phyloP scores from a whole-genome alignment of 371 early-diverging fungal species.

The Dinochytrium kinnereticum region DNA sequence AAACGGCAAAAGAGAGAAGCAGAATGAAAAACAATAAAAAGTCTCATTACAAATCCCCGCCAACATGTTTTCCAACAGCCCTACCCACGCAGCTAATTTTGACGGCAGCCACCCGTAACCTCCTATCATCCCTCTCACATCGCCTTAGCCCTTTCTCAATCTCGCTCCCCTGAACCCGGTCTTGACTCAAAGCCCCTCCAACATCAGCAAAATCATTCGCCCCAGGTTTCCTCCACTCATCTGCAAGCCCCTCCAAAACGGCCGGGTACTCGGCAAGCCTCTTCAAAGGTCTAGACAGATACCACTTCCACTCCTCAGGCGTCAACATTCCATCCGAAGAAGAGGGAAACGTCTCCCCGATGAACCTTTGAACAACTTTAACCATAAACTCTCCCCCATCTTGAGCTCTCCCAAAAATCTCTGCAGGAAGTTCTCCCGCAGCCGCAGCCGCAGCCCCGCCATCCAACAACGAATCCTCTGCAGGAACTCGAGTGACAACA shows the following conservation, averaged over 20 bases:
- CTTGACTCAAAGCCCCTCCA: background rate
- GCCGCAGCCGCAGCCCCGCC: background rate
- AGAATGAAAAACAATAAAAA: background rate
- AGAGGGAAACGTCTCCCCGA: conserved; percentile 13
- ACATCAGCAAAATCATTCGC: conserved; percentile 12
- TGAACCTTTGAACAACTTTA: conserved; percentile 27
- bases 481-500: conserved; percentile 21
- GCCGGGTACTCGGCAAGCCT: conserved; percentile 12
- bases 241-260: background rate
- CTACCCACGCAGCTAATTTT: conserved; percentile 26
- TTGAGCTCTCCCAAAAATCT: background rate
- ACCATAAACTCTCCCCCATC: conserved; percentile 11
- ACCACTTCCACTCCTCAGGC: conserved; percentile 22
- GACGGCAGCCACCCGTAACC: conserved; percentile 26
- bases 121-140: conserved; percentile 24
- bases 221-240: background rate
- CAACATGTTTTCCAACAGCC: background rate
- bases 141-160: conserved; percentile 22
- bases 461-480: background rate
- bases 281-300: conserved; percentile 23
- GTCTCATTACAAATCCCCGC: background rate
- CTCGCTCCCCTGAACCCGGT: background rate
- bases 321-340: background rate
- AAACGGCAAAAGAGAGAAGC: conserved; percentile 2
- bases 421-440: background rate